phyloP scores from a whole-genome alignment of 2,329 filamentous ascomycete genomes.

The Pseudopyricularia javanii region DNA sequence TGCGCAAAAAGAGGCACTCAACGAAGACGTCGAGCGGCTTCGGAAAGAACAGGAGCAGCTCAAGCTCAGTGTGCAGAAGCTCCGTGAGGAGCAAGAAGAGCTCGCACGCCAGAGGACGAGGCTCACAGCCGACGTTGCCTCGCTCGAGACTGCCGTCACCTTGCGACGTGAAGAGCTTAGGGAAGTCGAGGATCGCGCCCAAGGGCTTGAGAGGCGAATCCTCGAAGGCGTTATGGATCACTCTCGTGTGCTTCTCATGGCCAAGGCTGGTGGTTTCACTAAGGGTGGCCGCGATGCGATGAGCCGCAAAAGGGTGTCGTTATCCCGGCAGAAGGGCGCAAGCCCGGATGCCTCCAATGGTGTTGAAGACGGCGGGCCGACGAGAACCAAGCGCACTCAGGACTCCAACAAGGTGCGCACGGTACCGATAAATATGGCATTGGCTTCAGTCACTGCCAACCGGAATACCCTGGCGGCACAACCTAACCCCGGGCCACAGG shows the following conservation, averaged over 20 bases:
- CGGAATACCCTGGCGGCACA: constrained; percentile 27
- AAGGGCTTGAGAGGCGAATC: constrained; percentile 81
- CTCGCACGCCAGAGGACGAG: constrained; percentile 67
- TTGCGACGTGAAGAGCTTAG: constrained; percentile 85
- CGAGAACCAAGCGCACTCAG: constrained; percentile 7
- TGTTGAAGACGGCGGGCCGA: constrained; percentile 13
- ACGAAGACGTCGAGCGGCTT: constrained; percentile 36
- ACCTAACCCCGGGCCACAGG: constrained; percentile 28
- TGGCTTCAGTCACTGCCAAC: constrained; percentile 28
- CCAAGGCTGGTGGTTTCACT: constrained; percentile 32
- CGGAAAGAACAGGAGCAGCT: constrained; percentile 38
- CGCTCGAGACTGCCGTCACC: constrained; percentile 78
- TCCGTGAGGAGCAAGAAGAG: constrained; percentile 61
- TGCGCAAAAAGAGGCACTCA: constrained; percentile 50
- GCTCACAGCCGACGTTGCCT: constrained; percentile 75
- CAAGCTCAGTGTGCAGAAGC: constrained; percentile 42
- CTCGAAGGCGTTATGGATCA: constrained; percentile 94
- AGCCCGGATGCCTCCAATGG: constrained; percentile 4
- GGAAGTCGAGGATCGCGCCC: constrained; percentile 80
- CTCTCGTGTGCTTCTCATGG: constrained; percentile 77
- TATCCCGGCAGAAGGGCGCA: constrained; percentile 23
- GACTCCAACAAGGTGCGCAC: neutral
- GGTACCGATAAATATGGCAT: constrained; percentile 36
- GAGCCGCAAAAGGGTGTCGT: constrained; percentile 42
- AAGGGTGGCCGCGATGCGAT: constrained; percentile 39